Evolutionary conservation across 768 basidiomycete genomes (phyloP).

Genomic region (Phaeotremella skinneri): DNA sequence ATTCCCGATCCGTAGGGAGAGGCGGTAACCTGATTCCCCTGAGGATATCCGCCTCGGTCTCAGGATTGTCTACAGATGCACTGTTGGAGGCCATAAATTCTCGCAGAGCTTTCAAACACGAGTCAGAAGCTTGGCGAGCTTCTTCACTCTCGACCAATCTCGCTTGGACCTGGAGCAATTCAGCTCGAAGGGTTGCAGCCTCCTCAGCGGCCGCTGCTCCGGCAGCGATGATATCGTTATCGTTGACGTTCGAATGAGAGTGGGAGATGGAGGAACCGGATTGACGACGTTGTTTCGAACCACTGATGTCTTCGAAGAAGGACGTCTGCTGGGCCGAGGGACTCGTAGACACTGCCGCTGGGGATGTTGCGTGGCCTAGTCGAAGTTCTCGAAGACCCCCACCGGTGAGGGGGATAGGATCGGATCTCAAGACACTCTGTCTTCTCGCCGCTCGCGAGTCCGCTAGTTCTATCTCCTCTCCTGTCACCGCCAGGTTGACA

Average conservation of each 20-base stretch:
- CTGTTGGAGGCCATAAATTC: constrained; percentile 56
- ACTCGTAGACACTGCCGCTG: constrained; percentile 5
- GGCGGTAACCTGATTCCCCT: constrained; percentile 51
- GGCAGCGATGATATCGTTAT: background rate
- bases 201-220: constrained; percentile 13
- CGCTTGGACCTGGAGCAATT: constrained; percentile 61
- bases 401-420: constrained; percentile 5
- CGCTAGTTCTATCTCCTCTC: constrained; percentile 18
- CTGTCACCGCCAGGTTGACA: constrained; percentile 13
- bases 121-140: constrained; percentile 81
- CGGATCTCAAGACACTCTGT: constrained; percentile 25
- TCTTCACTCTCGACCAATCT: constrained; percentile 76
- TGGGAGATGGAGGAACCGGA: background rate
- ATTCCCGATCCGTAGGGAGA: constrained; percentile 51
- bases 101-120: constrained; percentile 74
- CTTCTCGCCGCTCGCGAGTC: constrained; percentile 23
- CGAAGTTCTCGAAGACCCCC: constrained; percentile 44
- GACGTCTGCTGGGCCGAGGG: background rate
- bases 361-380: constrained; percentile 20
- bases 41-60: constrained; percentile 18
- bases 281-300: background rate
- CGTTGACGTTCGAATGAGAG: background rate
- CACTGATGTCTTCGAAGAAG: background rate
- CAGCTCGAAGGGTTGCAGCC: constrained; percentile 56
- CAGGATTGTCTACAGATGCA: constrained; percentile 6